phyloP scores from a whole-genome alignment of 495 filamentous ascomycete genomes.

The Penicillium ochrochloron region DNA sequence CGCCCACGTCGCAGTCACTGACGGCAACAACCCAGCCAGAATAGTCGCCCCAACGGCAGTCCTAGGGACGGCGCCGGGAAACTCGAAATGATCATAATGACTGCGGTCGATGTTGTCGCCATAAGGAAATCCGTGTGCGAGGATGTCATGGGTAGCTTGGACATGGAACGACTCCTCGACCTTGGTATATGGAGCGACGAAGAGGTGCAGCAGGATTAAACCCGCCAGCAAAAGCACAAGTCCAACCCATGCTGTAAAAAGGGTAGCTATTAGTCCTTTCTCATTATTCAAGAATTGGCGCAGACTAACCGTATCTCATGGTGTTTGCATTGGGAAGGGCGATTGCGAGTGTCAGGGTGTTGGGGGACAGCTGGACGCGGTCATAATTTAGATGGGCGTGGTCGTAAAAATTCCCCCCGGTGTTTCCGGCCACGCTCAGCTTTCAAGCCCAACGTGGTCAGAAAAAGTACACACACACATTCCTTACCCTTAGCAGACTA shows the following conservation, averaged over 20 bases:
- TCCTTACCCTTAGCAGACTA: too few species aligned
- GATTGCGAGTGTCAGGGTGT: neutral
- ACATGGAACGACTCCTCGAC: slow-evolving; percentile 99
- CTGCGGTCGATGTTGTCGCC: slow-evolving; percentile 50
- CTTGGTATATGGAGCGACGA: slow-evolving; percentile 89
- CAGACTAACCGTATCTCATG: slow-evolving; percentile 34
- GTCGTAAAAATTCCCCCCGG: too few species aligned
- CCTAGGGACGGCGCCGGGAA: slow-evolving; percentile 88
- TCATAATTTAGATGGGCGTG: too few species aligned
- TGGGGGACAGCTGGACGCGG: too few species aligned
- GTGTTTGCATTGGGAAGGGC: slow-evolving; percentile 23
- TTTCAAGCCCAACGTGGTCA: too few species aligned
- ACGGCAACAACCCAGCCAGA: slow-evolving; percentile 55
- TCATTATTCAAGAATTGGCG: neutral
- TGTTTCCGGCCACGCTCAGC: too few species aligned
- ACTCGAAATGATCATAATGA: slow-evolving; percentile 88
- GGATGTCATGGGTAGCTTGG: slow-evolving; percentile 90
- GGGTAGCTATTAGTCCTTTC: slow-evolving; percentile 10
- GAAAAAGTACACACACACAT: too few species aligned
- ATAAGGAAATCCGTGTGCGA: slow-evolving; percentile 75
- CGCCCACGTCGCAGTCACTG: slow-evolving; percentile 49
- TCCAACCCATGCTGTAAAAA: slow-evolving; percentile 17
- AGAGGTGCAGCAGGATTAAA: slow-evolving; percentile 75
- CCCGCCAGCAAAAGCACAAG: slow-evolving; percentile 61
- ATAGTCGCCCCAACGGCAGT: slow-evolving; percentile 82